phyloP scores from a whole-genome alignment of 345 rosid species.

The Pistacia integerrima region DNA sequence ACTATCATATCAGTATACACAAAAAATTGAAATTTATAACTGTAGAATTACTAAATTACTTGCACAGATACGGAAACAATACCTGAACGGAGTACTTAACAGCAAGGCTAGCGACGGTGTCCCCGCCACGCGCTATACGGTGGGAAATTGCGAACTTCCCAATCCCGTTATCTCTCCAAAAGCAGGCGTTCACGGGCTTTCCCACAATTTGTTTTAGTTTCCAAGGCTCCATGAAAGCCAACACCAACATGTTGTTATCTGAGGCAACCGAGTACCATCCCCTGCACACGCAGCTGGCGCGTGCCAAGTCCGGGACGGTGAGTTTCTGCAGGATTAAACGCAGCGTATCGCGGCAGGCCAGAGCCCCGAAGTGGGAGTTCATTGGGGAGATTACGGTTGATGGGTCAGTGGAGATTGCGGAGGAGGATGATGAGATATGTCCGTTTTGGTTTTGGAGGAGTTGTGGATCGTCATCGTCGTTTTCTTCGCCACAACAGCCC shows the following conservation, averaged over 20 bases:
- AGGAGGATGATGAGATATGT: conserved; percentile 9
- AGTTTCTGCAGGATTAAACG: conserved; percentile 63
- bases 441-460: not conserved
- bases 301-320: conserved; percentile 61
- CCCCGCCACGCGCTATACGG: conserved; percentile 62
- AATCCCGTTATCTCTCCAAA: conserved; percentile 82
- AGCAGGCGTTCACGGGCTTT: conserved; percentile 47
- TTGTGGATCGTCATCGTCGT: conserved; percentile 25
- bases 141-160: conserved; percentile 82
- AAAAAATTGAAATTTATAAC: too few relatives aligned
- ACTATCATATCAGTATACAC: too few relatives aligned
- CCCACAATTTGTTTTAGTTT: conserved; percentile 63
- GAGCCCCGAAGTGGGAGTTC: conserved; percentile 58
- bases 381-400: conserved; percentile 45
- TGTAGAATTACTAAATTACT: too few relatives aligned
- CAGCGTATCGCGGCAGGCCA: conserved; percentile 63
- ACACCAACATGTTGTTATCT: conserved; percentile 46
- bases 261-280: conserved; percentile 62
- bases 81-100: conserved; percentile 95
- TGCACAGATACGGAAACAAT: not conserved
- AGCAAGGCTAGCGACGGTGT: conserved; percentile 72
- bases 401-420: conserved; percentile 6
- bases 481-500: conserved; percentile 55
- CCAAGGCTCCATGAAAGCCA: conserved; percentile 71
- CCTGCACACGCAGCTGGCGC: conserved; percentile 81